Conservation (phyloP, 2,329 filamentous ascomycete species). For the Gnomoniopsis smithogilvyi region DNA sequence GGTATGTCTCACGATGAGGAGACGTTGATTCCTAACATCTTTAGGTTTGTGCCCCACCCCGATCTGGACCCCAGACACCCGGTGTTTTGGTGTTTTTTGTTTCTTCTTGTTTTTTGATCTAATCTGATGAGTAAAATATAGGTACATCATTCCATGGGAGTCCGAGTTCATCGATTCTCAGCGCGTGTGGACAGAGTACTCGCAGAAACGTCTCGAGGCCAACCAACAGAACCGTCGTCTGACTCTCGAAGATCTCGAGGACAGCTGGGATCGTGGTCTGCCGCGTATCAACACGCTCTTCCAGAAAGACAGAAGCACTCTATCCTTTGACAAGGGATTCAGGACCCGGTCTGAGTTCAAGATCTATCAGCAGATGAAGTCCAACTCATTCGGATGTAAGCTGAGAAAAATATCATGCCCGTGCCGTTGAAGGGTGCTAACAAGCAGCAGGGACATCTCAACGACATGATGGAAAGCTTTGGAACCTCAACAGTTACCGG, state of each 20-base stretch:
- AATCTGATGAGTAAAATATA: neutral
- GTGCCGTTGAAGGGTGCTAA: neutral
- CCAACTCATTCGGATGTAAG: slow-evolving; percentile 92
- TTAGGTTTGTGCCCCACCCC: slow-evolving; percentile 41
- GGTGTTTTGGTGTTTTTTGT: no score
- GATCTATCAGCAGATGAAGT: slow-evolving; percentile 98
- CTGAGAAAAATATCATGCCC: neutral
- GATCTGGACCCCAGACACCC: neutral
- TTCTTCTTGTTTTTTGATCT: no score
- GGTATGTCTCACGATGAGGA: slow-evolving; percentile 99
- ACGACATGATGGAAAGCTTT: slow-evolving; percentile 93
- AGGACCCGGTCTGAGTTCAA: slow-evolving; percentile 95
- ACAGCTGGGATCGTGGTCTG: slow-evolving; percentile 96
- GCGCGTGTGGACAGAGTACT: slow-evolving; percentile 98
- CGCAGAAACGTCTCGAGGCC: slow-evolving; percentile 93
- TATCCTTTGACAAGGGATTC: slow-evolving; percentile 99
- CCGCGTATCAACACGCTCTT: slow-evolving; percentile 98
- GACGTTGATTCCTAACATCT: slow-evolving; percentile 97
- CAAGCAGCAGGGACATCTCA: slow-evolving; percentile 67
- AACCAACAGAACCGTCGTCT: slow-evolving; percentile 95
- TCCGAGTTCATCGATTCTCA: slow-evolving; percentile 99
- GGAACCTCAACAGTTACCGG: slow-evolving; percentile 95
- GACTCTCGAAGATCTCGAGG: slow-evolving; percentile 93
- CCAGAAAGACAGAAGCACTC: slow-evolving; percentile 95
- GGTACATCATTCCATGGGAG: slow-evolving; percentile 99